Evolutionary conservation across 768 basidiomycete genomes (phyloP), one percentile per base, ranked within the genome.

Genomic region (Leccinum subgranulosum): DNA sequence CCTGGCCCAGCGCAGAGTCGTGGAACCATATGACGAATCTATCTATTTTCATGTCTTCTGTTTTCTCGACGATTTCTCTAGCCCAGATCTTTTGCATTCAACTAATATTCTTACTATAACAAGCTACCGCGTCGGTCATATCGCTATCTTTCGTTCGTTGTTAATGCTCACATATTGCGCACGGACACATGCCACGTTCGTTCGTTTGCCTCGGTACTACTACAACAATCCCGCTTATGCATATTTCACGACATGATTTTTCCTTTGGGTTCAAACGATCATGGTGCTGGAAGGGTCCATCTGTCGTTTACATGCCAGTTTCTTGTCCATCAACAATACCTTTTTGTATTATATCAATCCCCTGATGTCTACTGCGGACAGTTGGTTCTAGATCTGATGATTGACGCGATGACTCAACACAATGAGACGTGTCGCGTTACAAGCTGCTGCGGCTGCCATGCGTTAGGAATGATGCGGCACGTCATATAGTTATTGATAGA

Each of bases 1-100:
- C 90, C 66, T 39, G 67, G 55, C 17, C 65, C 90, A 12, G 51
- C 53, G 51, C 72, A 69, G 54, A 61, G 45, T 25, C 69, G 68
- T 11, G 66, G 62, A 54, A 51, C 49, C 19, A 51, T 55, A 55
- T 71, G 58, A 68, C 54, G 51, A 61, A 54, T n/a, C n/a, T n/a
- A n/a, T n/a, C n/a, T n/a, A n/a, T n/a, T n/a, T n/a, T n/a, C n/a
- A n/a, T n/a, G n/a, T n/a, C n/a, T n/a, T n/a, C n/a, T n/a, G n/a
- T n/a, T n/a, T n/a, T n/a, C n/a, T n/a, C n/a, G n/a, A n/a, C n/a
- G n/a, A n/a, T n/a, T 41, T 41, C 56, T 54, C 51, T 58, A 4
- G 45, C 49, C 28, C 52, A 25, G 28, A 65, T 72, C 60, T 62
- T 59, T 58, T 27, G 56, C 51, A 65, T 62, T 51, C 59, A 59